Evolutionary conservation across 768 basidiomycete species (phyloP).

Genomic region (Mycena filopes): DNA sequence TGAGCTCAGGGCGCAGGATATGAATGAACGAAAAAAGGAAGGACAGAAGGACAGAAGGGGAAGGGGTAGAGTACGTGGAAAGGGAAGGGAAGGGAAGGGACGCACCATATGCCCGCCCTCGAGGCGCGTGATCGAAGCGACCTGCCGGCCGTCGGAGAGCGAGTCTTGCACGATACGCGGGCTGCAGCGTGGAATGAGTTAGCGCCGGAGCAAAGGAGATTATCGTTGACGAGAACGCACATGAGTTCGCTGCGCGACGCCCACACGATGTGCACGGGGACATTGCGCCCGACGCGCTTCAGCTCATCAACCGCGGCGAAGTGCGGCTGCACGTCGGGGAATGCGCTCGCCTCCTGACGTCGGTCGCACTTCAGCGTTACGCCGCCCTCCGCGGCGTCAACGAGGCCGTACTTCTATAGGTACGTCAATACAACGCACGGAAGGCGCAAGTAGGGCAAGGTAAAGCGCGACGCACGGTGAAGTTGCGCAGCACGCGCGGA

Average conservation of each 20-base stretch:
- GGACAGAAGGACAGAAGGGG: background rate
- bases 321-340: constrained; percentile 55
- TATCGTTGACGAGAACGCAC: constrained; percentile 41
- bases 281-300: constrained; percentile 42
- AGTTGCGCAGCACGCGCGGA: constrained; percentile 39
- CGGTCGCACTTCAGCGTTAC: constrained; percentile 57
- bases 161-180: constrained; percentile 58
- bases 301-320: constrained; percentile 52
- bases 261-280: constrained; percentile 63
- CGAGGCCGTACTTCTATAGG: constrained; percentile 33
- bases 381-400: constrained; percentile 19
- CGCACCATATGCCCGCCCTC: constrained; percentile 60
- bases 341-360: constrained; percentile 57
- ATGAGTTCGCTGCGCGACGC: constrained; percentile 55
- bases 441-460: background rate
- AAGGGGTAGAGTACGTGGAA: background rate
- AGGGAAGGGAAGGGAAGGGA: background rate
- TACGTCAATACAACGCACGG: background rate
- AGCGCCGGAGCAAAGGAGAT: constrained; percentile 1
- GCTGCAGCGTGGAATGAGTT: constrained; percentile 38
- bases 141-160: constrained; percentile 48
- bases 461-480: constrained; percentile 37
- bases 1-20: background rate
- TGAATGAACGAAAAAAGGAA: background rate
- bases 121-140: constrained; percentile 55